Evolutionary conservation across 768 basidiomycete genomes (phyloP).

Genomic region (Kwoniella sp.): DNA sequence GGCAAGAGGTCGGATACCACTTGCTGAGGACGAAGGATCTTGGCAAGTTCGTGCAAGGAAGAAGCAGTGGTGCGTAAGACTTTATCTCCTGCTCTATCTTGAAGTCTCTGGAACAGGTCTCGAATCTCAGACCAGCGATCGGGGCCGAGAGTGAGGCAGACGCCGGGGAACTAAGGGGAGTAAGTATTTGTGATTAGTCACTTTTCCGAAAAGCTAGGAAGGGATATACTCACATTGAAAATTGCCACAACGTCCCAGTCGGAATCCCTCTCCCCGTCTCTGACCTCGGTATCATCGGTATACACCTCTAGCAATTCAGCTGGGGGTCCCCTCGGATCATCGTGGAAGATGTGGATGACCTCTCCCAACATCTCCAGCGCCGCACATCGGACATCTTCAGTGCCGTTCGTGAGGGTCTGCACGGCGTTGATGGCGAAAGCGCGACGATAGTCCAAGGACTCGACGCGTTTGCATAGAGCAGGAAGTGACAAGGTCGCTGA

Average conservation of each 20-base stretch:
- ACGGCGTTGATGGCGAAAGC: constrained; percentile 70
- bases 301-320: constrained; percentile 74
- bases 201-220: background rate
- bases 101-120: constrained; percentile 68
- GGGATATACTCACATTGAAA: constrained; percentile 54
- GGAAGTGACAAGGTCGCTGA: constrained; percentile 84
- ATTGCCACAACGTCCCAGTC: constrained; percentile 54
- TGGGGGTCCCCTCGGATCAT: constrained; percentile 67
- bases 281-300: constrained; percentile 60
- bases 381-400: constrained; percentile 68
- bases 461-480: constrained; percentile 70
- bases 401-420: constrained; percentile 59
- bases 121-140: constrained; percentile 73
- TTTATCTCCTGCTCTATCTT: constrained; percentile 65
- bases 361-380: constrained; percentile 86
- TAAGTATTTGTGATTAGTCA: background rate
- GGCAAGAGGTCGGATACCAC: constrained; percentile 69
- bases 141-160: constrained; percentile 76
- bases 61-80: constrained; percentile 82
- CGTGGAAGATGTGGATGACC: constrained; percentile 78
- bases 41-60: constrained; percentile 83
- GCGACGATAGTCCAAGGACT: constrained; percentile 63
- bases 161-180: constrained; percentile 75
- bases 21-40: constrained; percentile 74
- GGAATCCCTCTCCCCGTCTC: constrained; percentile 27